Evolutionary conservation across 257 asterid species (phyloP).

Genomic region (Orobanche coerulescens): DNA sequence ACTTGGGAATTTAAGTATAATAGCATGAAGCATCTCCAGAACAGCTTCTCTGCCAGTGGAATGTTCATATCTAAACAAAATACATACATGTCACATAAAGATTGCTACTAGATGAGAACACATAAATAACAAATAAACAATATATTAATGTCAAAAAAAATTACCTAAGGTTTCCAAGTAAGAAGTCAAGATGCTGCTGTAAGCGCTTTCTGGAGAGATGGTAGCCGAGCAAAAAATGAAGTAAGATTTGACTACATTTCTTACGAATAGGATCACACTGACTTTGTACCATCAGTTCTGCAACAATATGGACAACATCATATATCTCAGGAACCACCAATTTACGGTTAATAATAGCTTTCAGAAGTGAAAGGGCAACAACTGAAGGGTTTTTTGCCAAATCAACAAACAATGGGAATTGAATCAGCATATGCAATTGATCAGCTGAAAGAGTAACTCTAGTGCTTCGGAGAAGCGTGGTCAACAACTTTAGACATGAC

Average conservation of each 20-base stretch:
- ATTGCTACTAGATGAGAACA: neutral
- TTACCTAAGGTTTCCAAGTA: conserved; percentile 65
- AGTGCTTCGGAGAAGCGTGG: conserved; percentile 56
- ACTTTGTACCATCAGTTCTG: conserved; percentile 74
- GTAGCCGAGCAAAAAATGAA: conserved; percentile 75
- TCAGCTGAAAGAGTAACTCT: conserved; percentile 64
- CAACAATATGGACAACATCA: conserved; percentile 62
- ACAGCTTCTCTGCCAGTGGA: conserved; percentile 84
- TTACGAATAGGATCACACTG: conserved; percentile 77
- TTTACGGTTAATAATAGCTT: conserved; percentile 67
- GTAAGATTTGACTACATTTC: conserved; percentile 72
- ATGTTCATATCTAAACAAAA: conserved; percentile 77
- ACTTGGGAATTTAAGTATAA: conserved; percentile 64
- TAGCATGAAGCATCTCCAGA: conserved; percentile 86
- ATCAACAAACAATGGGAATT: conserved; percentile 82
- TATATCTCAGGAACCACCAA: conserved; percentile 77
- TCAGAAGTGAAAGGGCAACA: conserved; percentile 72
- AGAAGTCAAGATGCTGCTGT: conserved; percentile 69
- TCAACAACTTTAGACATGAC: conserved; percentile 70
- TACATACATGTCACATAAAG: conserved; percentile 12
- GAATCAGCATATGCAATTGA: conserved; percentile 74
- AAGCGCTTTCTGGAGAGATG: conserved; percentile 59
- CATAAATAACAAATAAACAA: neutral
- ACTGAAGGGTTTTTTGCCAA: conserved; percentile 68
- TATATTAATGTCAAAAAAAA: conserved; percentile 19